A percentile compares a stretch with the other conserved stretches of the same genome.
phyloP scores from a whole-genome alignment of 2,329 filamentous ascomycete genomes.

The Penicillium concentricum region DNA sequence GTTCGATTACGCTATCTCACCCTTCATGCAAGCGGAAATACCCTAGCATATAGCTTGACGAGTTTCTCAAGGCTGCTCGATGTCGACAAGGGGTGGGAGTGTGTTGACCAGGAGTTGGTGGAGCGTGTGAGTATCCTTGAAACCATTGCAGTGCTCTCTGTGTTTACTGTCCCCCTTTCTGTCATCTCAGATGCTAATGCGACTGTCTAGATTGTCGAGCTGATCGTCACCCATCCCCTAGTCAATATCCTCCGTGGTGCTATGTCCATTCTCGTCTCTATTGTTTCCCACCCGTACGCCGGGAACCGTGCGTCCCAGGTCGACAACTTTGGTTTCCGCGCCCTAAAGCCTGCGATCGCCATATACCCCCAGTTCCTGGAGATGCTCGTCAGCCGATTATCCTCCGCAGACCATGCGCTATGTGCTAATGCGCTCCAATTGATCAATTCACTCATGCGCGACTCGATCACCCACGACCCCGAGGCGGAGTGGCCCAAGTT shows the following conservation, averaged over 20 bases:
- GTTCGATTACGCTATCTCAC: slow-evolving; percentile 78
- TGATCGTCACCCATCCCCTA: slow-evolving; percentile 90
- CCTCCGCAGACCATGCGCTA: slow-evolving; percentile 90
- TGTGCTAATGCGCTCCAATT: slow-evolving; percentile 94
- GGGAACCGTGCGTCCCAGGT: slow-evolving; percentile 53
- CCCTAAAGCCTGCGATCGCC: slow-evolving; percentile 86
- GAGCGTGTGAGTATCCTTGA: slow-evolving; percentile 53
- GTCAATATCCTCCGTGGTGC: slow-evolving; percentile 96
- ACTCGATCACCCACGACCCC: slow-evolving; percentile 75
- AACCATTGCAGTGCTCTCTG: not conserved
- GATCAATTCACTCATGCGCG: slow-evolving; percentile 91
- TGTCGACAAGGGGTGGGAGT: slow-evolving; percentile 96
- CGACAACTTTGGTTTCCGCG: slow-evolving; percentile 79
- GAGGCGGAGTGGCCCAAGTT: slow-evolving; percentile 92
- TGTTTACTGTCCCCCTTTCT: not conserved
- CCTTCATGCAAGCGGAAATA: slow-evolving; percentile 85
- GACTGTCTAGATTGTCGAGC: slow-evolving; percentile 67
- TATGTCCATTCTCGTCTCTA: slow-evolving; percentile 92
- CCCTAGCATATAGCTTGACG: slow-evolving; percentile 89
- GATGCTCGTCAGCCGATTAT: slow-evolving; percentile 85
- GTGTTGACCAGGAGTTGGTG: slow-evolving; percentile 53
- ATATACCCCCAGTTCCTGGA: slow-evolving; percentile 93
- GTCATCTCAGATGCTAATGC: not conserved
- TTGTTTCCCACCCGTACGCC: slow-evolving; percentile 79
- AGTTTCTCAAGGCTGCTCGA: slow-evolving; percentile 84